Conservation (phyloP, 2,329 filamentous ascomycete genomes). For the Xylaria hypoxylon region DNA sequence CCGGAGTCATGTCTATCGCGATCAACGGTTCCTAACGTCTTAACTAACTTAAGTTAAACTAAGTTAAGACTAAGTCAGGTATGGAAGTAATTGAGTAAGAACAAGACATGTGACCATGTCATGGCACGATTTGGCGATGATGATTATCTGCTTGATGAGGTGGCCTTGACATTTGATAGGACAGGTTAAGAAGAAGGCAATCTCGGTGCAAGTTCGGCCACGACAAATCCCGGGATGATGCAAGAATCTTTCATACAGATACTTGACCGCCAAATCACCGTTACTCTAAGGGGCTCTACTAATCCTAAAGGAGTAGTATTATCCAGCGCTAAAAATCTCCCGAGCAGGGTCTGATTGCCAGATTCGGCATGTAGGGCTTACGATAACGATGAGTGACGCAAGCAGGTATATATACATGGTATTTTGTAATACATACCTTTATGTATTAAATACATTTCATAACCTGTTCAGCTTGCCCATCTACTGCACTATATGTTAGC, state of each 20-base stretch:
- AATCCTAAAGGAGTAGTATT: constrained; percentile 43
- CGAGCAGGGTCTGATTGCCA: constrained; percentile 7
- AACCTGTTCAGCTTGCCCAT: no score
- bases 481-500: no score
- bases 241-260: constrained; percentile 43
- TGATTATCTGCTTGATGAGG: constrained; percentile 39
- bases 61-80: constrained; percentile 18
- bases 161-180: constrained; percentile 41
- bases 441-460: not conserved
- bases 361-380: constrained; percentile 24
- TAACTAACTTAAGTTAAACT: not conserved
- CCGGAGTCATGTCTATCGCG: constrained; percentile 15
- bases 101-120: constrained; percentile 37
- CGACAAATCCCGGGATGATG: constrained; percentile 48
- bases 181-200: constrained; percentile 37
- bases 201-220: constrained; percentile 52
- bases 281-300: constrained; percentile 26
- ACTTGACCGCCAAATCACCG: constrained; percentile 46
- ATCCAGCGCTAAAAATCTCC: constrained; percentile 34
- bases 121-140: constrained; percentile 40
- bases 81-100: constrained; percentile 36
- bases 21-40: constrained; percentile 13
- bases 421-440: not conserved
- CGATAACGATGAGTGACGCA: constrained; percentile 5
- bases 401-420: constrained; percentile 16